Evolutionary conservation across 495 filamentous ascomycete species (phyloP), one percentile per base, ranked within the genome.

Genomic region (Aspergillus diversus): DNA sequence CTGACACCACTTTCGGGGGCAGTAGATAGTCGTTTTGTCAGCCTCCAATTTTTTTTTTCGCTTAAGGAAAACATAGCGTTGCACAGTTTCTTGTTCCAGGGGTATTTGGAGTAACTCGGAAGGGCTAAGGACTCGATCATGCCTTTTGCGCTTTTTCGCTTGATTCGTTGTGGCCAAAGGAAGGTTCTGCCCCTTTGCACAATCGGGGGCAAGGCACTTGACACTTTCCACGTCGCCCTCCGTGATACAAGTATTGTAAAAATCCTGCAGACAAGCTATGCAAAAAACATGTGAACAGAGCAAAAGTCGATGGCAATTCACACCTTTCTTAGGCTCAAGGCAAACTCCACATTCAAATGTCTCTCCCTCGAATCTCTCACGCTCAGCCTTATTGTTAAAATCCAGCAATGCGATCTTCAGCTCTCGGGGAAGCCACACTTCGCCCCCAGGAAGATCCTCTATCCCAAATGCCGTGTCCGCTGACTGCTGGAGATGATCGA

Each of bases 271-370:
- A 67, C 95, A 99, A 4, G 81, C 64, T 39, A 89, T 76, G 71
- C 95, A 99, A 68, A 98, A 99, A 33, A 99, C 92, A 69, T 99
- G 95, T 0, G 84, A 87, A 72, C 95, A 99, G 35, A 86, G 84
- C 17, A 87, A 71, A 71, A 97, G 82, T 5, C 83, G 83, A 75
- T 97, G 89, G 73, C 95, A 98, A 31, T 80, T 84, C 0, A 77
- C 66, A 5, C 95, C 95, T 73, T 97, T 97, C 72, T 97, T 97
- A 0, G 93, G 92, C 71, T 97, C 93, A 42, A 96, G 79, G 72
- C 95, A 99, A 11, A 99, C 86, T 0, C 89, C 91, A 67, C 95
- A 99, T 48, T 95, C 88, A 66, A 93, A 97, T 0, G 92, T 97
- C 58, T 87, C 90, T 58, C 87, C 84, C 61, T 93, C 88, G 64